These are phyloP conservation scores for Dioscorea dumetorum DNA, from an alignment of 106 monocot species.

Conservation along the genomic window DNA sequence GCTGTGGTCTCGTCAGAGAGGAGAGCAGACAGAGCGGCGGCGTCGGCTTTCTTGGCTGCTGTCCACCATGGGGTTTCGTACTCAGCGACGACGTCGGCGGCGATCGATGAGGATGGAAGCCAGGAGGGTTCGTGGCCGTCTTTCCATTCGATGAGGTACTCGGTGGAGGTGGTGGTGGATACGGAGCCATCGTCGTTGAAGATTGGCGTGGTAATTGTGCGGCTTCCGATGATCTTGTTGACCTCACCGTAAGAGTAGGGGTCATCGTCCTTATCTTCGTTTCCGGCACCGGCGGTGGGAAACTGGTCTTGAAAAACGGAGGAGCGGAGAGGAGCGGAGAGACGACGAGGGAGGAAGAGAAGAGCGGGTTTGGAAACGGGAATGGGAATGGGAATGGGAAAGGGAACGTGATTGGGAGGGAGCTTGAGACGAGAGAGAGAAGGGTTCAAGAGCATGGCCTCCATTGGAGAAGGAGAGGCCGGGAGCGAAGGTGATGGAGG, in stretches of 20 bases:
- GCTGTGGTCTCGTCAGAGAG: slow-evolving; percentile 16
- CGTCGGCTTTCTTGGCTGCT: slow-evolving; percentile 37
- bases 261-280: background rate
- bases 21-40: slow-evolving; percentile 21
- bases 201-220: slow-evolving; percentile 5
- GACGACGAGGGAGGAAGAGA: no score
- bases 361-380: background rate
- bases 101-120: slow-evolving; percentile 23
- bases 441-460: slow-evolving; percentile 13
- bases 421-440: slow-evolving; percentile 24
- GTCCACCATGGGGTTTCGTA: slow-evolving; percentile 49
- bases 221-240: slow-evolving; percentile 37
- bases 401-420: background rate
- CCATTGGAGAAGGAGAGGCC: slow-evolving; percentile 10
- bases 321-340: background rate
- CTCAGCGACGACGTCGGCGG: slow-evolving; percentile 42
- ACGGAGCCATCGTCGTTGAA: slow-evolving; percentile 4
- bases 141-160: slow-evolving; percentile 38
- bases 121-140: slow-evolving; percentile 39
- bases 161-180: slow-evolving; percentile 6
- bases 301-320: slow-evolving; percentile 33
- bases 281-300: background rate
- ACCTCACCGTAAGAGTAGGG: slow-evolving; percentile 29
- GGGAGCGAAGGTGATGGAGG: no score
- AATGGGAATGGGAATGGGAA: background rate